Evolutionary conservation across 2,329 filamentous ascomycete species (phyloP).

Genomic region (Ophiocordyceps australis): DNA sequence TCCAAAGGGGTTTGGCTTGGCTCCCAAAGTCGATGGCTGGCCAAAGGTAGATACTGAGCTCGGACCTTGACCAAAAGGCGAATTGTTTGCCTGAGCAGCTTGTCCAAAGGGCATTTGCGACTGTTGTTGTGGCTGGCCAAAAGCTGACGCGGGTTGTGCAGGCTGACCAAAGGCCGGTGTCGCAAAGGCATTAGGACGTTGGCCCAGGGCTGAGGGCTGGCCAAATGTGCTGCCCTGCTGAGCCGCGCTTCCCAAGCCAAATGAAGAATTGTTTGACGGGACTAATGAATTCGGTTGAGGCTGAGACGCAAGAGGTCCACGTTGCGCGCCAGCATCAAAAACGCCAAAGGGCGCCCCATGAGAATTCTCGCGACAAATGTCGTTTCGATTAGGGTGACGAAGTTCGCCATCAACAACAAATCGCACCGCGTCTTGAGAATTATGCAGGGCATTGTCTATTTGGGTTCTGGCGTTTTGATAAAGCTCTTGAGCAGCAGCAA

Average conservation of each 20-base stretch:
- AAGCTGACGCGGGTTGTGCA: constrained; percentile 14
- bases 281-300: constrained; percentile 24
- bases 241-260: constrained; percentile 13
- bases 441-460: constrained; percentile 49
- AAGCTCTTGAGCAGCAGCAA: constrained; percentile 40
- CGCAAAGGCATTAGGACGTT: constrained; percentile 16
- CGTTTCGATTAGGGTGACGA: constrained; percentile 57
- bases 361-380: constrained; percentile 34
- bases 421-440: constrained; percentile 53
- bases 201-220: constrained; percentile 13
- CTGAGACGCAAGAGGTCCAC: constrained; percentile 8
- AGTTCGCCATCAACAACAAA: constrained; percentile 49
- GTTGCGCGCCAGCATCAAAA: constrained; percentile 21
- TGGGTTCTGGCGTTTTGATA: constrained; percentile 50
- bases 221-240: constrained; percentile 18
- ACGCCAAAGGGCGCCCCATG: constrained; percentile 24
- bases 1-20: constrained; percentile 16
- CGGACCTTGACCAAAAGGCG: constrained; percentile 24
- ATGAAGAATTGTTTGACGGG: constrained; percentile 4
- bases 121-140: constrained; percentile 22
- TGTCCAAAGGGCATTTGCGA: constrained; percentile 20
- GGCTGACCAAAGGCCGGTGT: constrained; percentile 16
- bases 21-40: constrained; percentile 17
- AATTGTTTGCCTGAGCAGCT: constrained; percentile 9
- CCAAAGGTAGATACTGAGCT: constrained; percentile 16